Evolutionary conservation across 2,329 filamentous ascomycete species (phyloP).

Genomic region (Talaromyces sp.): DNA sequence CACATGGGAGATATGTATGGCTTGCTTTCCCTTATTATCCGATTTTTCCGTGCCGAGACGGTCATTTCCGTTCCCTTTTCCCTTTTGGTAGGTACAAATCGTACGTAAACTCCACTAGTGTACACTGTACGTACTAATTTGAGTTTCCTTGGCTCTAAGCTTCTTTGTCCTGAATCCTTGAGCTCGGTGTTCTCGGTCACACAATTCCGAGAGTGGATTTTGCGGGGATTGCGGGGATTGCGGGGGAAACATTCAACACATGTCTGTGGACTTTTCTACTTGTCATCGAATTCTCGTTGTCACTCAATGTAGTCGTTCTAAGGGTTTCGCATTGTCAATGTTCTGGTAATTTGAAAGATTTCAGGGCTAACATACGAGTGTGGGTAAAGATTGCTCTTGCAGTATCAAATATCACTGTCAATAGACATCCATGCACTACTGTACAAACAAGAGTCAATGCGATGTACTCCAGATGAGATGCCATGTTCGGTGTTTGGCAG

Average conservation of each 20-base stretch:
- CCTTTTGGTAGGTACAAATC: too few relatives aligned
- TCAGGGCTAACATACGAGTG: background rate
- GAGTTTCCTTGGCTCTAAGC: background rate
- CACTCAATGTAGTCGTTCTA: background rate
- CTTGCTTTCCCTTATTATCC: too few relatives aligned
- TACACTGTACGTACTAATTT: background rate
- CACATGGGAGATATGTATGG: too few relatives aligned
- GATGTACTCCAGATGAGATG: too few relatives aligned
- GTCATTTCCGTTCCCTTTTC: too few relatives aligned
- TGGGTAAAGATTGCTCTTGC: background rate
- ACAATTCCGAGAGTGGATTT: background rate
- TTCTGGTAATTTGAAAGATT: background rate
- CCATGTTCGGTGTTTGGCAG: background rate
- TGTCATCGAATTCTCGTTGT: background rate
- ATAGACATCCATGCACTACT: background rate
- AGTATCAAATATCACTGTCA: background rate
- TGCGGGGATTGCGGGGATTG: background rate
- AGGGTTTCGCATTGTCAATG: background rate
- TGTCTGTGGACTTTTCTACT: background rate
- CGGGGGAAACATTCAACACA: background rate
- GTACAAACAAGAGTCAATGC: background rate
- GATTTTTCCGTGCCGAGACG: too few relatives aligned
- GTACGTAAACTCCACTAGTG: constrained; percentile 26
- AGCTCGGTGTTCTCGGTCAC: background rate
- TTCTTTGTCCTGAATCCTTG: background rate